Base-by-base conservation (phyloP, 257 asterid genomes). In the Solanum chiquidenum region DNA sequence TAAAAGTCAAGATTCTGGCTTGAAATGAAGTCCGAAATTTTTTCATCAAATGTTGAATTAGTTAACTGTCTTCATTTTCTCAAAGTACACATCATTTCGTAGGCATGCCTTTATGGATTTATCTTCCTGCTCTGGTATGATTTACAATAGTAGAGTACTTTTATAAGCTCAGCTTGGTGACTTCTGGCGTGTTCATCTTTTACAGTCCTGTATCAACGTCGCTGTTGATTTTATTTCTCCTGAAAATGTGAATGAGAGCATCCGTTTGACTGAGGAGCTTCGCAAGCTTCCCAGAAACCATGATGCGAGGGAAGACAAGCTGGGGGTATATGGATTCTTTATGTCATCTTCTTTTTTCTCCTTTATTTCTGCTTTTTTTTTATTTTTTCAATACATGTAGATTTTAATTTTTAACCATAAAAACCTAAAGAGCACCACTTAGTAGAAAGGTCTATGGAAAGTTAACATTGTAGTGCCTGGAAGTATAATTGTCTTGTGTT, bases 141-240 rank as follows among this genome's bases (percentile, higher is more conserved):
- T 79, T 25, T 25, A 79, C 62, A 25, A 77, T 25, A 7, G 64
- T 25, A 14, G 84, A 14, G 66, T 49, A 4, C 44, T 49, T 86
- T 23, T 49, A 40, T 46, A 46, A n/a, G 20, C 12, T 86, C 79
- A 46, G 83, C 44, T 85, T 20, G 33, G 55, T 42, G 64, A 31
- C 58, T 37, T 74, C 38, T 35, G 62, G 55, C 3, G 4, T 75
- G 18, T 58, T 79, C 75, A n/a, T 25, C 31, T 62, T 77, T 44
- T 21, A 42, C 93, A 92, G 93, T 91, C 94, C 5, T 92, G 93
- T 90, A 92, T 89, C 34, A 91, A 92, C 37, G 92, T 92, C 1
- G 91, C 94, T 7, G 88, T 90, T 73, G 94, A 90, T 85, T 92
- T 92, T 66, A 91, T 91, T 69, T 92, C 93, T 2, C 92, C 94